Percentiles rank a stretch among this genome's conserved stretches.
These are phyloP conservation scores for Xylaria polymorpha DNA, from an alignment of 2,329 filamentous ascomycete species.

Conservation along the genomic window DNA sequence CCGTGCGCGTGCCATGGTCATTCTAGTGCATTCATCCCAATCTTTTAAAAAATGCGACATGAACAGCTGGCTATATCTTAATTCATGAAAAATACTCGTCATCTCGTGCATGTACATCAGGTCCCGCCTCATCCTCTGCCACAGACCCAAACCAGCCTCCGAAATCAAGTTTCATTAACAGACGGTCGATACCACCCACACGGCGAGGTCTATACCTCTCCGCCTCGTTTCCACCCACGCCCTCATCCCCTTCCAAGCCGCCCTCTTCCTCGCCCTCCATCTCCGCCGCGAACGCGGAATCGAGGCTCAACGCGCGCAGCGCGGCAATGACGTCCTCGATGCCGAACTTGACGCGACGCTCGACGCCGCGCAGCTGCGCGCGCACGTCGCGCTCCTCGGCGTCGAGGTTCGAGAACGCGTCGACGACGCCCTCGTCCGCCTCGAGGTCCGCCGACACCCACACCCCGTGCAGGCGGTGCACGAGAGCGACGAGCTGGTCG, in stretches of 20 bases:
- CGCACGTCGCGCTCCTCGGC: conserved; percentile 78
- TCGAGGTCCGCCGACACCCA: conserved; percentile 85
- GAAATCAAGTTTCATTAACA: conserved; percentile 92
- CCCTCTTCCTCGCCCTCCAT: conserved; percentile 40
- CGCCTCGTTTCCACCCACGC: conserved; percentile 43
- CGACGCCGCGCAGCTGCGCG: conserved; percentile 71
- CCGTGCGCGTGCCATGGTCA: not conserved
- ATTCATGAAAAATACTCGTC: conserved; percentile 16
- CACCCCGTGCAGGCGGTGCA: conserved; percentile 78
- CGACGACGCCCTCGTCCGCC: conserved; percentile 82
- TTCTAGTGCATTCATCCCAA: not conserved
- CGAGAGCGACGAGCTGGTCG: conserved; percentile 83
- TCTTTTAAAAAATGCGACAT: not conserved
- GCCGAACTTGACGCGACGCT: conserved; percentile 72
- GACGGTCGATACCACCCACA: conserved; percentile 81
- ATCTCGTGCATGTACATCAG: not conserved
- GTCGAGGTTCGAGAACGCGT: conserved; percentile 76
- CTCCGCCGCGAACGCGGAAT: conserved; percentile 36
- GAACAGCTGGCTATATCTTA: not conserved
- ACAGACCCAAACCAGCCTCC: conserved; percentile 63
- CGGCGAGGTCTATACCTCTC: conserved; percentile 74
- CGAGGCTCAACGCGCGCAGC: conserved; percentile 36
- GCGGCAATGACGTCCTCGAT: conserved; percentile 73
- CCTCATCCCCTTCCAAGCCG: conserved; percentile 29
- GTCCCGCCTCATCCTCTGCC: conserved; percentile 6